These are phyloP conservation scores for Wickerhamiella kurtzmanii DNA, from an alignment of 805 yeast genomes.

Conservation along the genomic window DNA sequence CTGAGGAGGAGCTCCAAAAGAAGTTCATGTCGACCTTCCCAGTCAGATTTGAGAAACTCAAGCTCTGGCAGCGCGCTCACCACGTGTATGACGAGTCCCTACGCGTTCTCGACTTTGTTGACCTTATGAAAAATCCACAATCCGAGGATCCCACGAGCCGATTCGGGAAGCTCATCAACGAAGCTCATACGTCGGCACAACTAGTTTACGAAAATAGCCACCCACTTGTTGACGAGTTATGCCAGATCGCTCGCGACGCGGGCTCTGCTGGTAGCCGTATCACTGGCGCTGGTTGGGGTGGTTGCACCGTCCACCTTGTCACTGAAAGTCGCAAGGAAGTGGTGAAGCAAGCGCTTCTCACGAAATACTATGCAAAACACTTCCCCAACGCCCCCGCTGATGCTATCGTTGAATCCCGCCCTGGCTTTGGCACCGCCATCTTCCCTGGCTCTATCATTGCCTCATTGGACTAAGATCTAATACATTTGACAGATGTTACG, in stretches of 20 bases:
- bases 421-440: slow-evolving; percentile 16
- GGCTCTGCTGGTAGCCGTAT: slow-evolving; percentile 57
- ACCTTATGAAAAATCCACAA: slow-evolving; percentile 25
- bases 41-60: slow-evolving; percentile 43
- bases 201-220: slow-evolving; percentile 41
- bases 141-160: slow-evolving; percentile 27
- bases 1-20: slow-evolving; percentile 32
- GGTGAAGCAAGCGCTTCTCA: slow-evolving; percentile 33
- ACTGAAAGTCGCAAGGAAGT: slow-evolving; percentile 29
- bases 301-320: slow-evolving; percentile 55
- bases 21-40: slow-evolving; percentile 40
- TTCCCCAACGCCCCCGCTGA: slow-evolving; percentile 37
- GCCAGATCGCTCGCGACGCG: slow-evolving; percentile 37
- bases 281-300: slow-evolving; percentile 78
- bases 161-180: slow-evolving; percentile 46
- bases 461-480: background rate
- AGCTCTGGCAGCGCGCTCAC: slow-evolving; percentile 42
- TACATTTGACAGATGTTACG: too few species aligned
- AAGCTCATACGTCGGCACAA: slow-evolving; percentile 42
- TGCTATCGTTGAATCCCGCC: slow-evolving; percentile 15
- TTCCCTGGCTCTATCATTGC: slow-evolving; percentile 2
- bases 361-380: slow-evolving; percentile 37
- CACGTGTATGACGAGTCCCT: slow-evolving; percentile 53
- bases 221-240: slow-evolving; percentile 39
- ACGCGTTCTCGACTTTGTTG: slow-evolving; percentile 41